Evolutionary conservation across 2,329 filamentous ascomycete species (phyloP), one percentile per base, ranked within the genome.

Genomic region (Talaromyces sp.): DNA sequence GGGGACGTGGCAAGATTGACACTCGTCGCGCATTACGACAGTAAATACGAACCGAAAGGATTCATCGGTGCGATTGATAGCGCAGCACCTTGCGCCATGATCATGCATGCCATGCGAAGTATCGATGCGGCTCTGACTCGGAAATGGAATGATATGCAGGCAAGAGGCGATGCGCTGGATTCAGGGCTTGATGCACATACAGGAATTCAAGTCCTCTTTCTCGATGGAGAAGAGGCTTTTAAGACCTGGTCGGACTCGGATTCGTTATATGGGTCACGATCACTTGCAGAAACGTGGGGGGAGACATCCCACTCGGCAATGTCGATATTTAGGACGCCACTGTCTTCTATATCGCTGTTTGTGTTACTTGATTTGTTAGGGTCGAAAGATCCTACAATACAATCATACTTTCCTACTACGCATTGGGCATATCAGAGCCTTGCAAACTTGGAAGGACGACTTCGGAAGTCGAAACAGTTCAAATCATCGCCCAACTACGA

Each of bases 211-310:
- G 89, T 99, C 28, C 64, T 99, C 28, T 81, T 99, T 57, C 75
- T 99, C 7, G 94, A 99, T 68, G 94, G 94, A 4, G 94, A 99
- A 75, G 94, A 99, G 73, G 92, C 94, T 0, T 99, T 96, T 73
- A 76, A 84, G 21, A 73, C 73, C 0, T 99, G 94, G 94, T 88
- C 85, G 0, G 83, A 84, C 36, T 83, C 80, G 0, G 94, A 99
- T 72, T 95, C 89, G 5, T 76, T 97, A 4, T 99, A 99, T 67
- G 94, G 94, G 2, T 84, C 93, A 17, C 84, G 91, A 66, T 81
- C 91, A 2, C 80, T 99, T 19, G 93, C 94, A 9, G 84, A 88
- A 63, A 77, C 84, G 46, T 97, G 94, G 94, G 91, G 95, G 59
- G 68, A 77, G 0, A 81, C 85, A 7, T 73, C 81, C 36, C 84